Evolutionary conservation across 495 filamentous ascomycete genomes (phyloP), one percentile per base, ranked within the genome.

Genomic region (Aspergillus cristatus): DNA sequence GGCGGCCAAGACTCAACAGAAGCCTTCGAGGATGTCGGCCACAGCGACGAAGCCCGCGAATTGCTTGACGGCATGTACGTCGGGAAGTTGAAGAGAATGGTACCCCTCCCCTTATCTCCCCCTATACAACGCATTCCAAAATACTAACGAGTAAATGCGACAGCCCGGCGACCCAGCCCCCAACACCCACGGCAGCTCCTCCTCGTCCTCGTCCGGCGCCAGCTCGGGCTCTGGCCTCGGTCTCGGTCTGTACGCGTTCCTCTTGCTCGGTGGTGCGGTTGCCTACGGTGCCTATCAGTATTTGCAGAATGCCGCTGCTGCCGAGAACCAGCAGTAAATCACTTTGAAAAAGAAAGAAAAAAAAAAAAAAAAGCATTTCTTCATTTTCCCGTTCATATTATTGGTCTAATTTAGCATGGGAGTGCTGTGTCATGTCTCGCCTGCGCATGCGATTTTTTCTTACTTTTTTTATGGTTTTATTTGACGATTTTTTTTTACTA

Each of bases 11-110:
- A 99, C 67, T 84, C 87, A 50, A 94, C 91, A 51, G 93, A 97
- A 66, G 88, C 91, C 40, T 99, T 99, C 61, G 91, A 99, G 71
- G 93, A 99, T 66, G 93, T 99, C 59, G 93, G 93, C 45, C 93
- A 99, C 81, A 91, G 84, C 60, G 93, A 99, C 62, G 93, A 99
- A 72, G 93, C 93, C 42, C 82, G 93, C 36, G 87, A 96, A 71
- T 88, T 95, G 54, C 78, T 99, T 13, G 75, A 81, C 16, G 78
- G 79, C 46, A 68, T 95, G 44, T 66, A 80, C 22, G 78, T 94
- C 45, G 91, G 86, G 38, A 75, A 47, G 18, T 65, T 99, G 49
- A 95, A 95, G 78, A 78, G 89, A 60, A 60, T 80, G 72, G 90
- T 96, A 78, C 47, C 72, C 57, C 28, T 40, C 46, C 38, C 41